phyloP scores from a whole-genome alignment of 2,329 filamentous ascomycete genomes.

The Plenodomus biglobosus region DNA sequence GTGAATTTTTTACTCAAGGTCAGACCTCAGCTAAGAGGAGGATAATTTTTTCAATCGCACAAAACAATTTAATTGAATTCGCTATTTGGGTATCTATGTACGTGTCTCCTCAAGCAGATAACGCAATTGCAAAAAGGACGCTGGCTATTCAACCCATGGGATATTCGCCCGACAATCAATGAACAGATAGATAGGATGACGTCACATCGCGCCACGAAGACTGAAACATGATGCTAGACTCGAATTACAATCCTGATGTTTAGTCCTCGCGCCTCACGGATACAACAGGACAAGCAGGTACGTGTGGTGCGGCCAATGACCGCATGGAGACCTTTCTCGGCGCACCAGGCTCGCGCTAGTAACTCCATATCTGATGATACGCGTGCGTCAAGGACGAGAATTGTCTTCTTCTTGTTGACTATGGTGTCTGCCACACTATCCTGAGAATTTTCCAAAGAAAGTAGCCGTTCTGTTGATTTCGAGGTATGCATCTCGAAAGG shows the following conservation, averaged over 20 bases:
- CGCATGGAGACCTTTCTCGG: slow-evolving; percentile 73
- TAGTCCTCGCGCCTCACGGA: slow-evolving; percentile 72
- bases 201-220: background rate
- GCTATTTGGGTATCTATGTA: slow-evolving; percentile 17
- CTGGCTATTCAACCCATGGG: background rate
- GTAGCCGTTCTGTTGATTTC: slow-evolving; percentile 17
- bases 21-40: too few relatives aligned
- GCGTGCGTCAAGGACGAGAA: slow-evolving; percentile 52
- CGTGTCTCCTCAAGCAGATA: slow-evolving; percentile 6
- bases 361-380: slow-evolving; percentile 68
- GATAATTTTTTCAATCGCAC: background rate
- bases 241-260: slow-evolving; percentile 67
- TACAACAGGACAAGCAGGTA: slow-evolving; percentile 72
- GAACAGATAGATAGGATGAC: background rate
- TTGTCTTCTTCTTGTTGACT: slow-evolving; percentile 27
- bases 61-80: background rate
- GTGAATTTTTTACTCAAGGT: too few relatives aligned
- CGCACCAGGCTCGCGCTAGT: slow-evolving; percentile 70
- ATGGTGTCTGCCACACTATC: slow-evolving; percentile 11
- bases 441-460: slow-evolving; percentile 12
- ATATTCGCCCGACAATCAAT: background rate
- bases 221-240: slow-evolving; percentile 25
- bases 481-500: slow-evolving; percentile 27
- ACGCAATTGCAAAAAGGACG: background rate
- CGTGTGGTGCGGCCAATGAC: slow-evolving; percentile 67